A percentile compares a stretch with the other conserved stretches of the same genome.
These are phyloP conservation scores for Symbiodinium pilosum DNA, from an alignment of 73 alveolate genomes.

Conservation along the genomic window DNA sequence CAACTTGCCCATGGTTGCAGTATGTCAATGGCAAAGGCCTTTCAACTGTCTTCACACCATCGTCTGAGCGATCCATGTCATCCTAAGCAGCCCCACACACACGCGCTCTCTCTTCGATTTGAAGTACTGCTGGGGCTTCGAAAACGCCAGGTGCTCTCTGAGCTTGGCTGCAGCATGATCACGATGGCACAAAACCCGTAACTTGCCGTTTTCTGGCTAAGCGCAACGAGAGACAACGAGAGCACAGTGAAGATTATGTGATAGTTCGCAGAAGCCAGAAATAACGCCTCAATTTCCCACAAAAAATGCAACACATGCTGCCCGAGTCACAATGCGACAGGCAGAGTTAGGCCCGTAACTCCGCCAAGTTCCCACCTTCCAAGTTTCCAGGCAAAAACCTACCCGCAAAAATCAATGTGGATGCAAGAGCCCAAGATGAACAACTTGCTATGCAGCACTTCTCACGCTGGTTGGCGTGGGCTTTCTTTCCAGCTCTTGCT, in stretches of 20 bases:
- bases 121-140: no score
- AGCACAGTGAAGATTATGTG: no score
- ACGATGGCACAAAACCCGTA: no score
- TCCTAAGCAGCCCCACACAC: neutral
- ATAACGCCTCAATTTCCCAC: neutral
- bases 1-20: neutral
- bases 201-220: no score
- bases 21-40: neutral
- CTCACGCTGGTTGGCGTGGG: no score
- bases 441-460: no score
- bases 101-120: no score
- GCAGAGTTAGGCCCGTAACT: conserved; percentile 3
- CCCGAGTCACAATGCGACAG: conserved; percentile 11
- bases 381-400: neutral
- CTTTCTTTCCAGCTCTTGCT: no score
- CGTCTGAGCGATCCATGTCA: neutral
- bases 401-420: neutral
- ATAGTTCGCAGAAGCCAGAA: neutral
- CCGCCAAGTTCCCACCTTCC: neutral
- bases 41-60: neutral
- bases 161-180: no score
- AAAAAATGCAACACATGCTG: neutral
- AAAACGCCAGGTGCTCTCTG: no score
- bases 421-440: no score
- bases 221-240: no score